phyloP scores from a whole-genome alignment of 179 eudicot species.

The Vitellaria paradoxa region DNA sequence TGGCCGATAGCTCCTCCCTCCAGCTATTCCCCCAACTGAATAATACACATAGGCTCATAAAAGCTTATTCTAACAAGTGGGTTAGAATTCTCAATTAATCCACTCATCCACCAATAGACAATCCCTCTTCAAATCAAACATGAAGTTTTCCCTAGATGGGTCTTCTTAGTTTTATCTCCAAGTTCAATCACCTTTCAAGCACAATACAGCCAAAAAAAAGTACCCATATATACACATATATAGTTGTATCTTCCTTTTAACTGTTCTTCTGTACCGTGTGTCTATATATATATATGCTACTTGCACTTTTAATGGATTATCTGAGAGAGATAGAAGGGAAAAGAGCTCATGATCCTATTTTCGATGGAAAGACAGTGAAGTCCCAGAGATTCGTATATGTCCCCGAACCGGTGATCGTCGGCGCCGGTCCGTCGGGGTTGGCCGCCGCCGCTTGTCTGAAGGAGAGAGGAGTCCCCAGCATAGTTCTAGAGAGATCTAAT shows the following conservation, averaged over 20 bases:
- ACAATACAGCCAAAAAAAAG: too few relatives aligned
- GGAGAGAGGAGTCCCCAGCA: conserved; percentile 48
- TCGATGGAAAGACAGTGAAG: too few relatives aligned
- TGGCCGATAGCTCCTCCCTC: conserved; percentile 19
- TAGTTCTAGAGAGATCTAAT: conserved; percentile 57
- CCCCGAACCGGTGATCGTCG: conserved; percentile 73
- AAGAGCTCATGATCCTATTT: conserved; percentile 32
- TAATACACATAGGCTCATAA: neutral
- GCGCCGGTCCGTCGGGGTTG: conserved; percentile 91
- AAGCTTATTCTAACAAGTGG: conserved; percentile 22
- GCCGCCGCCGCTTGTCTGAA: conserved; percentile 72
- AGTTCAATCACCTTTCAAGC: neutral
- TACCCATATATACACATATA: too few relatives aligned
- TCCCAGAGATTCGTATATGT: conserved; percentile 34
- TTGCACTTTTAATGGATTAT: conserved; percentile 30
- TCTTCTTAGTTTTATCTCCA: neutral
- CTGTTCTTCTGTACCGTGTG: neutral
- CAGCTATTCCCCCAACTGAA: conserved; percentile 17
- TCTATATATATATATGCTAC: neutral
- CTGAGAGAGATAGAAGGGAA: conserved; percentile 58
- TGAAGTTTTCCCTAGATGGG: neutral
- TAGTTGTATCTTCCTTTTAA: too few relatives aligned
- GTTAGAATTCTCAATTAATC: conserved; percentile 24
- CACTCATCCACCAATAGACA: conserved; percentile 14
- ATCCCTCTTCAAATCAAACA: neutral